phyloP scores from a whole-genome alignment of 140 eudicot species.

The Anethum foeniculum region DNA sequence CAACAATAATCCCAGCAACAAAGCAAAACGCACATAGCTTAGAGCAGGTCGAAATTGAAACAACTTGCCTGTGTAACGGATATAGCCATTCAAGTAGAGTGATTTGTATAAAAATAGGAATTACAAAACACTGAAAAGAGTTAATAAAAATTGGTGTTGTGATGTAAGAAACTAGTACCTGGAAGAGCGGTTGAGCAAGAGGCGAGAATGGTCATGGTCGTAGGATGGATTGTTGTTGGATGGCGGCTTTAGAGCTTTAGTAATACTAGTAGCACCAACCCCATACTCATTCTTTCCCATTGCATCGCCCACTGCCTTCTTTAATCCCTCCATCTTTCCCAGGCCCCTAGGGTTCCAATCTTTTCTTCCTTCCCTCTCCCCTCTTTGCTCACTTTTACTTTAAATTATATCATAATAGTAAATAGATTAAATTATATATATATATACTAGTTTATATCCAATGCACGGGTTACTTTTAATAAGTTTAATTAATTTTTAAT shows the following conservation, averaged over 20 bases:
- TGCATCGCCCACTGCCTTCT: not conserved
- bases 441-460: too few species aligned
- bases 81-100: too few species aligned
- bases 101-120: too few species aligned
- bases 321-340: not conserved
- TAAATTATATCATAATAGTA: too few species aligned
- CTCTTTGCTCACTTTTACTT: too few species aligned
- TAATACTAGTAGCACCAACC: not conserved
- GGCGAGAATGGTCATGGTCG: not conserved
- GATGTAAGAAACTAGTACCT: not conserved
- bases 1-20: slow-evolving; percentile 72
- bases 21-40: slow-evolving; percentile 80
- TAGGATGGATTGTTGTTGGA: not conserved
- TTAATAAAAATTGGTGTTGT: too few species aligned
- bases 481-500: too few species aligned
- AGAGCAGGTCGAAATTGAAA: slow-evolving; percentile 85
- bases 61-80: slow-evolving; percentile 35
- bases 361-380: too few species aligned
- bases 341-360: not conserved
- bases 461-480: too few species aligned
- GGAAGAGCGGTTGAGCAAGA: not conserved
- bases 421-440: too few species aligned
- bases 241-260: not conserved
- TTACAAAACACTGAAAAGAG: too few species aligned
- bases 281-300: not conserved